Conservation (phyloP, 2,329 filamentous ascomycete species). For the Blastomyces parvus region DNA sequence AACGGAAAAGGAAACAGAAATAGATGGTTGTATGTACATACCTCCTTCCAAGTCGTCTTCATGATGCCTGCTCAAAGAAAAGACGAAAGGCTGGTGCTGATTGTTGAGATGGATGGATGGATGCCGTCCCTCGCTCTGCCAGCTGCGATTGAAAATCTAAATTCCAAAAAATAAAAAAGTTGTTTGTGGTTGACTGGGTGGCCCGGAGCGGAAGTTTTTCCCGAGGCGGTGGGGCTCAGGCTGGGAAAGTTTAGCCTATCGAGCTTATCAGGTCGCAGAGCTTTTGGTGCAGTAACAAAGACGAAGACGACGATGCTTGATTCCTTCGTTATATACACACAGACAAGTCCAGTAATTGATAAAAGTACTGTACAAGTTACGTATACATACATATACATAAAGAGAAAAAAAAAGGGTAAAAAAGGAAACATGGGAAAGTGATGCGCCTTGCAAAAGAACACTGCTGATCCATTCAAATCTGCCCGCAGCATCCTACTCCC, state of each 20-base stretch:
- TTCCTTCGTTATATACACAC: background rate
- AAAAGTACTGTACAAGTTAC: background rate
- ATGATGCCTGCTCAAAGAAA: slow-evolving; percentile 31
- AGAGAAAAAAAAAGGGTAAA: background rate
- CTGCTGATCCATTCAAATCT: background rate
- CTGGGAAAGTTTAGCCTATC: slow-evolving; percentile 11
- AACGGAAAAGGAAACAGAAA: background rate
- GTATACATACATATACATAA: background rate
- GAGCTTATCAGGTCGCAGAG: slow-evolving; percentile 1
- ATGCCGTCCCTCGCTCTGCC: background rate
- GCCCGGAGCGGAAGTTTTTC: slow-evolving; percentile 18
- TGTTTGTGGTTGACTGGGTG: slow-evolving; percentile 11
- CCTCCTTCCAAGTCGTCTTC: slow-evolving; percentile 54
- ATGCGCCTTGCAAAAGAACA: background rate
- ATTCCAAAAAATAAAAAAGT: background rate
- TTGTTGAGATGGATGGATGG: slow-evolving; percentile 16
- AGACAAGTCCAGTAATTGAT: background rate
- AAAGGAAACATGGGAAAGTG: background rate
- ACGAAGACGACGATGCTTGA: no score
- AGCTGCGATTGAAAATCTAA: slow-evolving; percentile 11
- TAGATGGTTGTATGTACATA: slow-evolving; percentile 21
- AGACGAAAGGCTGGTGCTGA: slow-evolving; percentile 16
- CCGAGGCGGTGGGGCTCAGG: slow-evolving; percentile 15
- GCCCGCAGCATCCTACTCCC: background rate
- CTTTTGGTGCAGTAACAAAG: no score